Evolutionary conservation across 208 protist genomes (phyloP), one percentile per base, ranked within the genome.

Genomic region (Phytomonas sp.): DNA sequence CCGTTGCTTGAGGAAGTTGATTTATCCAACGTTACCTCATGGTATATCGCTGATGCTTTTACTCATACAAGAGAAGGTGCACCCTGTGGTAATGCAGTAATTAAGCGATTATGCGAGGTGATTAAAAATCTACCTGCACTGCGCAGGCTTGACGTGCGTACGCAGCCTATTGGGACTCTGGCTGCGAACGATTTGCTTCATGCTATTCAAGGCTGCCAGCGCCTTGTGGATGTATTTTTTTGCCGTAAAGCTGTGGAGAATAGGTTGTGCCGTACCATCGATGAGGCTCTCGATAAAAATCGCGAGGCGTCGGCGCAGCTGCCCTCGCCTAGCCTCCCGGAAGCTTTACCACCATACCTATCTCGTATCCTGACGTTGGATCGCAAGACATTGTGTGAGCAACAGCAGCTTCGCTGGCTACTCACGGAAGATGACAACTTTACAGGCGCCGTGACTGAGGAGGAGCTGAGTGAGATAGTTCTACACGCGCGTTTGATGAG

Each of bases 361-460:
- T 61, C 5, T 12, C 36, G 71, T 0, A 33, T 67, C 1, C 78
- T 89, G 5, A 79, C 80, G 12, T 62, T 60, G 30, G 87, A 93
- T 67, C 74, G 84, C n/a, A 93, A 93, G 71, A 90, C 87, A 30
- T 52, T 87, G 45, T 72, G 73, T 23, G 87, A 90, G 63, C 87
- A 90, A 66, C 87, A 93, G 73, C 34, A 87, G 32, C 69, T 93
- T 42, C 71, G 82, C 19, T 73, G 73, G 19, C 62, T 92, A 32
- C 75, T 92, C 4, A 73, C 73, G 11, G 61, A 74, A 5, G 83
- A 89, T 42, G 16, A 49, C 11, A 81, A 73, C 59, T 80, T 89
- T 26, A 42, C 63, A 11, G 60, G 63, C 29, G 45, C 77, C 0
- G 59, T 89, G 40, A 69, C 67, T 4, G 60, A 52, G 26, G 80